Evolutionary conservation across 2,329 filamentous ascomycete genomes (phyloP).

Genomic region (Cadophora sp.): DNA sequence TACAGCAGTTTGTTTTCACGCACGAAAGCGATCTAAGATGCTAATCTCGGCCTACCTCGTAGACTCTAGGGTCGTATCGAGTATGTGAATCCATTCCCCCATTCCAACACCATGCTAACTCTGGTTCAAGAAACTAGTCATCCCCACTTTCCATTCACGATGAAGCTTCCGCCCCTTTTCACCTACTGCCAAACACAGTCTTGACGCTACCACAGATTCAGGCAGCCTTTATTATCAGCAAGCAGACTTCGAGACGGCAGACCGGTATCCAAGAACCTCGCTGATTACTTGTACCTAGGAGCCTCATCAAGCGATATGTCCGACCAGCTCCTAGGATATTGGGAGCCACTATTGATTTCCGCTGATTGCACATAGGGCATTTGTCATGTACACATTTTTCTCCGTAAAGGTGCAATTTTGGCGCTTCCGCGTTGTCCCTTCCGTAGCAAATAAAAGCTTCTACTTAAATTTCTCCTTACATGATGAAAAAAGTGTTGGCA

Average conservation of each 20-base stretch:
- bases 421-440: slow-evolving; percentile 10
- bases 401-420: slow-evolving; percentile 3
- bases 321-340: slow-evolving; percentile 22
- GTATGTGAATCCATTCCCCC: slow-evolving; percentile 28
- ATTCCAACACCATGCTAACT: slow-evolving; percentile 12
- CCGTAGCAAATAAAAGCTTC: slow-evolving; percentile 15
- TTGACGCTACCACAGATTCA: background rate
- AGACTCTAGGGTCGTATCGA: slow-evolving; percentile 40
- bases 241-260: slow-evolving; percentile 14
- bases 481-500: background rate
- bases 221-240: background rate
- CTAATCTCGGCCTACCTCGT: slow-evolving; percentile 41
- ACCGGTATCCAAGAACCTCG: slow-evolving; percentile 33
- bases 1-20: slow-evolving; percentile 96
- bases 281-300: slow-evolving; percentile 43
- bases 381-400: slow-evolving; percentile 23
- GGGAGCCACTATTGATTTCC: slow-evolving; percentile 28
- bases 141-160: background rate
- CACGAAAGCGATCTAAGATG: slow-evolving; percentile 76
- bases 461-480: background rate
- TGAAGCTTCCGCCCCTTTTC: background rate
- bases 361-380: slow-evolving; percentile 40
- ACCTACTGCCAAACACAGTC: background rate
- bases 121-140: background rate
- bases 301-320: slow-evolving; percentile 26